phyloP scores from a whole-genome alignment of 2,329 filamentous ascomycete genomes.

The Fusarium citri region DNA sequence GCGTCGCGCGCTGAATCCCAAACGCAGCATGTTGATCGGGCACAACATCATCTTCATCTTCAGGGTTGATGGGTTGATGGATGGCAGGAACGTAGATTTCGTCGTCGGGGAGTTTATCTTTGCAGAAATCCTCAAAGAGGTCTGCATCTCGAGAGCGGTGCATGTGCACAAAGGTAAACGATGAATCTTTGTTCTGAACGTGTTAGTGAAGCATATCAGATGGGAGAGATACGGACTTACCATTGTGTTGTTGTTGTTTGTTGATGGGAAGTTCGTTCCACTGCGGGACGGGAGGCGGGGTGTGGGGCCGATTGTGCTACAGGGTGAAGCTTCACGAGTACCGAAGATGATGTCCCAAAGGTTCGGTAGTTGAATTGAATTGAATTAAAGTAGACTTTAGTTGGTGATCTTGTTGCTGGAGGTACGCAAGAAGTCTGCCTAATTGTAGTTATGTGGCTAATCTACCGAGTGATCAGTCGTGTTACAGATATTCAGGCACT shows the following conservation, averaged over 20 bases:
- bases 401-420: background rate
- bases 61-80: slow-evolving; percentile 84
- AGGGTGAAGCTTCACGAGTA: background rate
- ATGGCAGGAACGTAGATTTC: slow-evolving; percentile 85
- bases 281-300: slow-evolving; percentile 26
- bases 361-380: background rate
- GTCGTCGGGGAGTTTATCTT: slow-evolving; percentile 77
- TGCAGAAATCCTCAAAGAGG: slow-evolving; percentile 81
- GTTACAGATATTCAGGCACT: background rate
- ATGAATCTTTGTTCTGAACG: slow-evolving; percentile 76
- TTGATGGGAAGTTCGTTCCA: slow-evolving; percentile 23
- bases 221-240: background rate
- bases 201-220: background rate
- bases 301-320: slow-evolving; percentile 24
- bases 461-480: background rate
- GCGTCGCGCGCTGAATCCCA: slow-evolving; percentile 84
- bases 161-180: slow-evolving; percentile 81
- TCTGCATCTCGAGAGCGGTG: slow-evolving; percentile 78
- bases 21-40: slow-evolving; percentile 90
- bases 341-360: background rate
- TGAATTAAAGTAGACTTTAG: background rate
- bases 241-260: slow-evolving; percentile 9
- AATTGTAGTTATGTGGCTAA: background rate
- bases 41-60: slow-evolving; percentile 89
- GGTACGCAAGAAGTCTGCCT: background rate